Conservation (phyloP, 768 basidiomycete genomes). For the Strobilomyces echinocephalus region DNA sequence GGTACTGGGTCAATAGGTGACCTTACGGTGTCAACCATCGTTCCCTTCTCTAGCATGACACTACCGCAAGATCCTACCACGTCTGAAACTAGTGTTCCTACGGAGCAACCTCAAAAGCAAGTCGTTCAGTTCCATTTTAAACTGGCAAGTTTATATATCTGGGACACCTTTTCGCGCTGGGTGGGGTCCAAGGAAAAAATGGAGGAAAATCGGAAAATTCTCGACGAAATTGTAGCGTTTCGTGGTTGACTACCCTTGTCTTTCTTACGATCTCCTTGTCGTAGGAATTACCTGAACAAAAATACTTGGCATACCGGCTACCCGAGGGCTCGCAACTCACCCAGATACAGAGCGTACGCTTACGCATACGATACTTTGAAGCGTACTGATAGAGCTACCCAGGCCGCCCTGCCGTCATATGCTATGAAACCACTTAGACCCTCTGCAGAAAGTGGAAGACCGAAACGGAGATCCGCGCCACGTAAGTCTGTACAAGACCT, state of each 20-base stretch:
- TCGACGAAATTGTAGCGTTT: conserved; percentile 42
- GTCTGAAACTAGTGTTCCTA: conserved; percentile 9
- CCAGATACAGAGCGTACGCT: conserved; percentile 56
- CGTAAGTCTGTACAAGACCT: conserved; percentile 29
- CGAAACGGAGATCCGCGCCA: conserved; percentile 33
- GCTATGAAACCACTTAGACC: conserved; percentile 58
- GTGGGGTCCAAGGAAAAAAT: conserved; percentile 52
- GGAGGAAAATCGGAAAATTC: conserved; percentile 41
- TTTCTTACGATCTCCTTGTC: conserved; percentile 1
- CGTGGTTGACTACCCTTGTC: neutral
- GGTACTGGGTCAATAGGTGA: conserved; percentile 21
- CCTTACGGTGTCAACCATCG: conserved; percentile 40
- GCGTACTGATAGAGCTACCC: neutral
- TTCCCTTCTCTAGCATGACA: conserved; percentile 39
- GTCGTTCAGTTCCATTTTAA: conserved; percentile 47
- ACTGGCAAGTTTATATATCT: conserved; percentile 44
- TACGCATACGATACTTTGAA: neutral
- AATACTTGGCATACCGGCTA: conserved; percentile 55
- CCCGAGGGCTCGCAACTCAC: conserved; percentile 50
- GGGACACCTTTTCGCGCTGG: conserved; percentile 61
- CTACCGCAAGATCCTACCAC: conserved; percentile 9
- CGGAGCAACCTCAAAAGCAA: conserved; percentile 21
- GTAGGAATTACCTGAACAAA: conserved; percentile 41
- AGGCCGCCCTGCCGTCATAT: conserved; percentile 47
- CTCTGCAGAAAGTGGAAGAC: conserved; percentile 33